Evolutionary conservation across 2,329 filamentous ascomycete species (phyloP).

Genomic region (Pezicula radicicola): DNA sequence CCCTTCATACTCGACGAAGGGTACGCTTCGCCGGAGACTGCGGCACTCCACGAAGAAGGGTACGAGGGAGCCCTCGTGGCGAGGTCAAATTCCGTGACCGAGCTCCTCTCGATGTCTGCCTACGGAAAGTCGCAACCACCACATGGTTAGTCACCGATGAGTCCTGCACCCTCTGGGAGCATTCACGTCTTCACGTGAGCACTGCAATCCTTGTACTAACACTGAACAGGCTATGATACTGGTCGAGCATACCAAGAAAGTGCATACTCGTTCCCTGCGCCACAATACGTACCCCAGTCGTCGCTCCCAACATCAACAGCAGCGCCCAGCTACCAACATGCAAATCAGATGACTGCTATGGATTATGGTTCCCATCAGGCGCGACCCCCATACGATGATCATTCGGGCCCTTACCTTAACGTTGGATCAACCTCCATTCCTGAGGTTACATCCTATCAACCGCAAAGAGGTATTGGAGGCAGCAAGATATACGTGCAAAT

Average conservation of each 20-base stretch:
- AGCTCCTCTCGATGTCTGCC: slow-evolving; percentile 70
- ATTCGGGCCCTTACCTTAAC: slow-evolving; percentile 65
- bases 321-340: slow-evolving; percentile 23
- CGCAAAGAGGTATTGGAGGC: slow-evolving; percentile 64
- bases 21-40: slow-evolving; percentile 31
- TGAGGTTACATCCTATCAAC: slow-evolving; percentile 67
- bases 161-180: not conserved
- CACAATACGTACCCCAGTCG: slow-evolving; percentile 45
- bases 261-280: slow-evolving; percentile 44
- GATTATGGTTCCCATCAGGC: slow-evolving; percentile 40
- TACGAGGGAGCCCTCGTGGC: slow-evolving; percentile 31
- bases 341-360: slow-evolving; percentile 24
- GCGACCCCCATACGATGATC: slow-evolving; percentile 56
- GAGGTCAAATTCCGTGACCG: slow-evolving; percentile 26
- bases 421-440: slow-evolving; percentile 56
- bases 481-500: slow-evolving; percentile 73
- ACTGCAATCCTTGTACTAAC: slow-evolving; percentile 8
- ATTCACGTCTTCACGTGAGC: slow-evolving; percentile 10
- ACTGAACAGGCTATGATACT: slow-evolving; percentile 25
- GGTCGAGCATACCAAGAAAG: slow-evolving; percentile 31
- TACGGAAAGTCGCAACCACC: slow-evolving; percentile 74
- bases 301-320: slow-evolving; percentile 36
- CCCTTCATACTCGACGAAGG: slow-evolving; percentile 32
- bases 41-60: slow-evolving; percentile 30
- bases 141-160: slow-evolving; percentile 64